phyloP scores from a whole-genome alignment of 2,329 filamentous ascomycete species.

The Akanthomyces dipterigenus region DNA sequence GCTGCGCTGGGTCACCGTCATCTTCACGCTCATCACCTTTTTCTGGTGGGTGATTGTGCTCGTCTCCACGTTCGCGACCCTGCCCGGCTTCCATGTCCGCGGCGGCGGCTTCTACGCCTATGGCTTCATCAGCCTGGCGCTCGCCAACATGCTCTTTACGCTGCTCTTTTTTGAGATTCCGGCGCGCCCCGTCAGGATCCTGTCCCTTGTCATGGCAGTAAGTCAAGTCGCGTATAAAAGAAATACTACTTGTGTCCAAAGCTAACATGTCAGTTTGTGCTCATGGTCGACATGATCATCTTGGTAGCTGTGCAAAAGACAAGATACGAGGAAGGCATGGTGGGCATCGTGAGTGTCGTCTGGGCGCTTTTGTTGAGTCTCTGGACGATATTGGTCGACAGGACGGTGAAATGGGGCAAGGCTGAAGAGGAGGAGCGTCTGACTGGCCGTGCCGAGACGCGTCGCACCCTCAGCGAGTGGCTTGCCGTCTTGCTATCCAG shows the following conservation, averaged over 20 bases:
- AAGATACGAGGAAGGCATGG: slow-evolving; percentile 80
- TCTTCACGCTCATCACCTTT: slow-evolving; percentile 69
- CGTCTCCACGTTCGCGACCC: slow-evolving; percentile 85
- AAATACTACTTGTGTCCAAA: background rate
- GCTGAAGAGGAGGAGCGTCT: slow-evolving; percentile 85
- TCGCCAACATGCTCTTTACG: slow-evolving; percentile 67
- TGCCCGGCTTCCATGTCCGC: slow-evolving; percentile 75
- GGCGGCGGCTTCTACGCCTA: slow-evolving; percentile 93
- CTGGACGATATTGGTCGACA: slow-evolving; percentile 74
- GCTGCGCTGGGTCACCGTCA: slow-evolving; percentile 68
- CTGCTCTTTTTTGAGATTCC: slow-evolving; percentile 85
- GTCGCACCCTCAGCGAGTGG: slow-evolving; percentile 80
- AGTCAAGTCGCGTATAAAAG: background rate
- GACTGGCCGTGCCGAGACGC: slow-evolving; percentile 80
- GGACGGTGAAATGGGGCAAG: slow-evolving; percentile 86
- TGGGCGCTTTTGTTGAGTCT: slow-evolving; percentile 74
- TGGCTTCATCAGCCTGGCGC: slow-evolving; percentile 70
- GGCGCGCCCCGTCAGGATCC: slow-evolving; percentile 68
- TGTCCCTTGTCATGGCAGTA: slow-evolving; percentile 57
- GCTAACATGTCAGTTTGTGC: slow-evolving; percentile 21
- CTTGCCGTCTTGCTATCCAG: slow-evolving; percentile 69
- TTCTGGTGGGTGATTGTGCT: slow-evolving; percentile 90
- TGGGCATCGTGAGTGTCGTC: slow-evolving; percentile 76
- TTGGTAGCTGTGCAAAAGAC: slow-evolving; percentile 68
- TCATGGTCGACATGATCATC: slow-evolving; percentile 64